Conservation (phyloP, 2,329 filamentous ascomycete genomes). For the Neofusicoccum umdonicola region DNA sequence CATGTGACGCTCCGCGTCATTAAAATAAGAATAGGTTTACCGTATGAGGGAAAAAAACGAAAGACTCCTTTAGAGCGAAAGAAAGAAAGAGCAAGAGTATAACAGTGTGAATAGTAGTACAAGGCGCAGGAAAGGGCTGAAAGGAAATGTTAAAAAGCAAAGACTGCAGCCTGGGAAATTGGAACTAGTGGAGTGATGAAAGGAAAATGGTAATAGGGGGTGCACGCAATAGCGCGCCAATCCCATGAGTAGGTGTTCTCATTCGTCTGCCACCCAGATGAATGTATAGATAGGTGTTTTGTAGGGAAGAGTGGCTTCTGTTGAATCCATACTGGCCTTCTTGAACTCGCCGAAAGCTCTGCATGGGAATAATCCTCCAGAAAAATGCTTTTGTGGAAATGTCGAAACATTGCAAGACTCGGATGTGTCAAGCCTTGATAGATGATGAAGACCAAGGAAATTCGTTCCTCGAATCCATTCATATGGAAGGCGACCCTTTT, state of each 20-base stretch:
- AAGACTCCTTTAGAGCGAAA: background rate
- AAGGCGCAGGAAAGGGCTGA: slow-evolving; percentile 8
- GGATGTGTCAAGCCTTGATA: background rate
- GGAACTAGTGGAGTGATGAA: background rate
- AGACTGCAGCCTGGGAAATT: slow-evolving; percentile 8
- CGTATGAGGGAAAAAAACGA: background rate
- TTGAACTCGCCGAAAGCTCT: slow-evolving; percentile 1
- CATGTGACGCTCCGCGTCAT: slow-evolving; percentile 8
- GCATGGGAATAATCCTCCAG: slow-evolving; percentile 6
- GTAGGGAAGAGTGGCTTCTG: background rate
- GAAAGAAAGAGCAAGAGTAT: background rate
- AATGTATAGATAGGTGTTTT: slow-evolving; percentile 13
- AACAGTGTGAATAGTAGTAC: slow-evolving; percentile 7
- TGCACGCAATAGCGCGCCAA: background rate
- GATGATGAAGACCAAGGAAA: background rate
- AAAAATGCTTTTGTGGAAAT: slow-evolving; percentile 12
- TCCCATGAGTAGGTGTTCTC: background rate
- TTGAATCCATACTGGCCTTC: slow-evolving; percentile 3
- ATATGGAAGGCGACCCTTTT: background rate
- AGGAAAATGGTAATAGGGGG: background rate
- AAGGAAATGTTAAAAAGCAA: background rate
- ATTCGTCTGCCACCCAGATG: background rate
- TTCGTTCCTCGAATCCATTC: slow-evolving; percentile 12
- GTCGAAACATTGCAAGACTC: background rate
- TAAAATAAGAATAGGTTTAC: slow-evolving; percentile 1